Evolutionary conservation across 805 yeast species (phyloP).

Genomic region (Tetrapisispora taiwanensis): DNA sequence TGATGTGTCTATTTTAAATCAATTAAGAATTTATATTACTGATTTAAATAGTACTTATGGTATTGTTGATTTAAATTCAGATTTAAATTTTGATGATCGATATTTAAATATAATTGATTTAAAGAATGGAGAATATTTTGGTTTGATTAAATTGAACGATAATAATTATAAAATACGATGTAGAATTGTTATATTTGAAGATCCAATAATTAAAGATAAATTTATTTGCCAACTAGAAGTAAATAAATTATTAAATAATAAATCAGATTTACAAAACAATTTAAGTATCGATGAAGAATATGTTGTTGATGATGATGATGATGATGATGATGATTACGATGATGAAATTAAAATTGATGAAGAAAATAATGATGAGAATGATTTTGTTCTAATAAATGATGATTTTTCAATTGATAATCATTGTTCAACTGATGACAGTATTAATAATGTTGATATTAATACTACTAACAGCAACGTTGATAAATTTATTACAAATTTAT

Average conservation of each 20-base stretch:
- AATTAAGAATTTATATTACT: slow-evolving; percentile 17
- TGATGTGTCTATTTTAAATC: slow-evolving; percentile 8
- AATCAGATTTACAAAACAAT: background rate
- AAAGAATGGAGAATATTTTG: slow-evolving; percentile 21
- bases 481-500: background rate
- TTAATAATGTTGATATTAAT: no score
- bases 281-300: no score
- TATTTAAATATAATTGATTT: slow-evolving; percentile 14
- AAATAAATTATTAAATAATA: background rate
- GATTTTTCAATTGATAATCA: no score
- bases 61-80: slow-evolving; percentile 17
- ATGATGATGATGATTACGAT: no score
- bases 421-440: no score
- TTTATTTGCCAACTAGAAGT: background rate
- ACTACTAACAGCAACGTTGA: background rate
- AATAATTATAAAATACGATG: background rate
- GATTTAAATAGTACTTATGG: slow-evolving; percentile 18
- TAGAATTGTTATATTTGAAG: background rate
- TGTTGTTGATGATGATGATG: no score
- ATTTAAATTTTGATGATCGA: slow-evolving; percentile 8
- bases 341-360: no score
- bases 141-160: slow-evolving; percentile 9
- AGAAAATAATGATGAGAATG: no score
- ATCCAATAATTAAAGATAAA: background rate
- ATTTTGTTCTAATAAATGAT: no score